These are phyloP conservation scores for Thermomyces lanuginosus DNA, from an alignment of 2,329 filamentous ascomycete genomes.

Conservation along the genomic window DNA sequence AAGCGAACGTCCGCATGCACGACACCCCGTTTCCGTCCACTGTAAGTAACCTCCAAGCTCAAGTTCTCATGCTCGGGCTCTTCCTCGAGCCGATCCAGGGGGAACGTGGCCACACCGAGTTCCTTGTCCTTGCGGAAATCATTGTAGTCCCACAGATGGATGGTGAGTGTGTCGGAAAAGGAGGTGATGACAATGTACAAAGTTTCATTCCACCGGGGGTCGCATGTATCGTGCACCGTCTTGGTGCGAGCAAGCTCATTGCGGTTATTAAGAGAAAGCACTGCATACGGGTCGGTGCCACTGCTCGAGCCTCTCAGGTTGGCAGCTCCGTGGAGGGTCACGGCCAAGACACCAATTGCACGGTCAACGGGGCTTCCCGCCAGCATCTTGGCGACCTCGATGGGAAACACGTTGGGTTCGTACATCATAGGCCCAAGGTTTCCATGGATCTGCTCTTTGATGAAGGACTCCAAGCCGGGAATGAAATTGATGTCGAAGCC, in stretches of 20 bases:
- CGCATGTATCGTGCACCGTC: constrained; percentile 65
- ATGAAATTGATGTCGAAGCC: constrained; percentile 99
- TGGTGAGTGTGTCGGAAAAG: constrained; percentile 70
- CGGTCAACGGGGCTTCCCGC: constrained; percentile 87
- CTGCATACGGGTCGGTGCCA: constrained; percentile 77
- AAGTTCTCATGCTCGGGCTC: constrained; percentile 67
- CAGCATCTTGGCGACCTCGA: constrained; percentile 96
- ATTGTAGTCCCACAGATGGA: constrained; percentile 83
- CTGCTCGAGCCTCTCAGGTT: constrained; percentile 91
- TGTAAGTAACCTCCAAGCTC: constrained; percentile 65
- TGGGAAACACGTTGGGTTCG: constrained; percentile 89
- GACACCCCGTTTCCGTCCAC: constrained; percentile 68
- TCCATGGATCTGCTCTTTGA: constrained; percentile 87
- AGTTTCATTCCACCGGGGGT: constrained; percentile 91
- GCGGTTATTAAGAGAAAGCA: constrained; percentile 70
- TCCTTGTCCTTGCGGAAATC: constrained; percentile 95
- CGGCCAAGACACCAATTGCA: constrained; percentile 80
- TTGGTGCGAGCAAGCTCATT: constrained; percentile 76
- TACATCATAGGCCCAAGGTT: constrained; percentile 97
- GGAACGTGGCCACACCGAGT: constrained; percentile 71
- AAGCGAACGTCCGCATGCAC: constrained; percentile 74
- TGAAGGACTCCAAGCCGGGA: constrained; percentile 81
- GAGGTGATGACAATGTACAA: constrained; percentile 90
- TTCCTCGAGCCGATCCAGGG: constrained; percentile 65
- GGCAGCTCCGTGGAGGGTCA: constrained; percentile 80